Evolutionary conservation across 441 rosid species (phyloP), one percentile per base, ranked within the genome.

Genomic region (Kokia cookei): DNA sequence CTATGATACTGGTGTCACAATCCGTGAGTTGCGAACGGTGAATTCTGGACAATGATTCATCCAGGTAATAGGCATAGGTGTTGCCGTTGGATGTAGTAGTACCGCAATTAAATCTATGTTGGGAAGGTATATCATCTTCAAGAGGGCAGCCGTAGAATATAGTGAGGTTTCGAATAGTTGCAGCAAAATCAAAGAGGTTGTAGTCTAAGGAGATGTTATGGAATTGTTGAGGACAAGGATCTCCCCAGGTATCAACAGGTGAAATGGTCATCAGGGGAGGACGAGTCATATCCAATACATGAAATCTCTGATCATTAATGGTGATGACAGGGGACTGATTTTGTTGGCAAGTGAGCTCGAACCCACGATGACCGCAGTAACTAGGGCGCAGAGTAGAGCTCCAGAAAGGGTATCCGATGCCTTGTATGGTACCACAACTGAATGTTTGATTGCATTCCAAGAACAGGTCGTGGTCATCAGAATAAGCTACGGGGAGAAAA

Each of bases 321-420:
- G 0, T 17, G 0, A 85, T 2, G 19, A 63, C 58, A 7, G 76
- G 65, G 27, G 0, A 13, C 29, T 68, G n/a, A 15, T 77, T 2
- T 0, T 29, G 10, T n/a, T 24, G 2, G 50, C 88, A 87, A 1
- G 22, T 15, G 14, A 87, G 82, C 59, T 75, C 11, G 66, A 83
- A 84, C 0, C 5, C 11, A 42, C 1, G 4, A 35, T n/a, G 84
- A 9, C 87, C 89, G 2, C 86, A 85, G 32, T 6, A 73, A 0
- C 2, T 14, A 2, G 85, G 77, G 27, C 75, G 77, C 2, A 12
- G 15, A 1, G 15, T 22, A 0, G 5, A 0, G 13, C 78, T 82
- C 85, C 88, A 85, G 53, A 87, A 85, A 27, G 87, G 90, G 48
- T 85, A 85, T 0, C 65, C 1, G 13, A 17, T 74, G 1, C 47